Conservation (phyloP, 371 early-diverging fungal genomes). For the Mucor velutinosus region DNA sequence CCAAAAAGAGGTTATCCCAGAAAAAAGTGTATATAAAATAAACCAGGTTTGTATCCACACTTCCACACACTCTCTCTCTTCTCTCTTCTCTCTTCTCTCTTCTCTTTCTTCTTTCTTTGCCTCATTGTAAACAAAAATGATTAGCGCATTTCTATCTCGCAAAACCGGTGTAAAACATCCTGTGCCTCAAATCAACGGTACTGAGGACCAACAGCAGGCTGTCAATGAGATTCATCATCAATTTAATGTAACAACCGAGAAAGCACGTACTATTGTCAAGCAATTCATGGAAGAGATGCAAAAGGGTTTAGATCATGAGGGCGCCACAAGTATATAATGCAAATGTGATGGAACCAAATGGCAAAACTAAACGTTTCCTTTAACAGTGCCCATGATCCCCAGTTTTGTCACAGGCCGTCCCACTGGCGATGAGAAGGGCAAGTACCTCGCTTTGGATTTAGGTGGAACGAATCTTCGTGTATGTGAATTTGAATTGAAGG, state of each 20-base stretch:
- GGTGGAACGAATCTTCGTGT: constrained; percentile 94
- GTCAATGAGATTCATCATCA: constrained; percentile 4
- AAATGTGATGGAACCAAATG: neutral
- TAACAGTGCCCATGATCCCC: constrained; percentile 63
- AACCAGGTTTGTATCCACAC: too few species aligned
- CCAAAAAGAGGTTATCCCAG: neutral
- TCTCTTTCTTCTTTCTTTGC: neutral
- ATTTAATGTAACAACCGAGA: constrained; percentile 12
- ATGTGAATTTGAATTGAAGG: constrained; percentile 44
- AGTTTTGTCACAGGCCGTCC: constrained; percentile 83
- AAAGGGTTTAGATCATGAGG: constrained; percentile 67
- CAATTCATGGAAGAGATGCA: constrained; percentile 73
- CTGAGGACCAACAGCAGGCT: constrained; percentile 13
- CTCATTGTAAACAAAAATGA: neutral
- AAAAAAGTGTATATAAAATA: neutral
- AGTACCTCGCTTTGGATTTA: constrained; percentile 86
- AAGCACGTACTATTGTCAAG: constrained; percentile 45
- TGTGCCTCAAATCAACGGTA: constrained; percentile 15
- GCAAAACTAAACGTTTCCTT: neutral
- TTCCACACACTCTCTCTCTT: too few species aligned
- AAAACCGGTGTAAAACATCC: neutral
- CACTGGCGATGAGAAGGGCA: constrained; percentile 80
- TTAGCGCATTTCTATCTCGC: neutral
- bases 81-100: neutral
- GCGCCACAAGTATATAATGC: constrained; percentile 41